phyloP scores from a whole-genome alignment of 1,284 basidiomycete species.

The Somion occarium region DNA sequence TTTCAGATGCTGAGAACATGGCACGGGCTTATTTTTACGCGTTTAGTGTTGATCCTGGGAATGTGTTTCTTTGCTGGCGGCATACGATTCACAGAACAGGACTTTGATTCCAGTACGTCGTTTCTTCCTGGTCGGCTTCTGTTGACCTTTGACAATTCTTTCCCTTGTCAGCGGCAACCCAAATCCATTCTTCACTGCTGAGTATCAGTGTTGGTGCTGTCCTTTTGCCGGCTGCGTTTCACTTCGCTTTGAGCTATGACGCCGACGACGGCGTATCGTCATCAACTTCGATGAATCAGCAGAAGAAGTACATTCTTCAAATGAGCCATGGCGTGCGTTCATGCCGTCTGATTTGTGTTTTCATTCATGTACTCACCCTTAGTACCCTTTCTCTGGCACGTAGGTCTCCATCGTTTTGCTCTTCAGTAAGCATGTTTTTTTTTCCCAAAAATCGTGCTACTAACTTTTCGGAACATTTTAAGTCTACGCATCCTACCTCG shows the following conservation, averaged over 20 bases:
- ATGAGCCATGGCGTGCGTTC: slow-evolving; percentile 79
- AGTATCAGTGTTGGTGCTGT: slow-evolving; percentile 79
- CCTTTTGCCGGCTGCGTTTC: slow-evolving; percentile 66
- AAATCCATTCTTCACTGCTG: slow-evolving; percentile 77
- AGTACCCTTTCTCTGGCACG: background rate
- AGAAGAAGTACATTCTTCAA: slow-evolving; percentile 52
- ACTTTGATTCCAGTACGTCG: slow-evolving; percentile 60
- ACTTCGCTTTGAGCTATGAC: slow-evolving; percentile 24
- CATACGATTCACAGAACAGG: slow-evolving; percentile 64
- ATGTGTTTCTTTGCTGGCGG: slow-evolving; percentile 79
- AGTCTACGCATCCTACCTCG: slow-evolving; percentile 72
- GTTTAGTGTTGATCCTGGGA: slow-evolving; percentile 72
- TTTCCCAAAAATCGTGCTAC: background rate
- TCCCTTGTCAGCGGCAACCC: slow-evolving; percentile 53
- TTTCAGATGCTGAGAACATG: slow-evolving; percentile 1
- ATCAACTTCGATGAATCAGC: slow-evolving; percentile 5
- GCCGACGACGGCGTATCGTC: slow-evolving; percentile 9
- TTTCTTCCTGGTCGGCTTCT: background rate
- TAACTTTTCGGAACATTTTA: too few species aligned
- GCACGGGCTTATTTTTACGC: slow-evolving; percentile 8
- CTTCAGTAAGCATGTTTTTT: slow-evolving; percentile 49
- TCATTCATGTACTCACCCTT: slow-evolving; percentile 1
- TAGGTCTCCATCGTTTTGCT: slow-evolving; percentile 78
- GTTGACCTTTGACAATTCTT: slow-evolving; percentile 5
- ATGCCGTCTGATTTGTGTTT: too few species aligned